Evolutionary conservation across 768 basidiomycete species (phyloP).

Genomic region (Sporobolomyces pararoseus): DNA sequence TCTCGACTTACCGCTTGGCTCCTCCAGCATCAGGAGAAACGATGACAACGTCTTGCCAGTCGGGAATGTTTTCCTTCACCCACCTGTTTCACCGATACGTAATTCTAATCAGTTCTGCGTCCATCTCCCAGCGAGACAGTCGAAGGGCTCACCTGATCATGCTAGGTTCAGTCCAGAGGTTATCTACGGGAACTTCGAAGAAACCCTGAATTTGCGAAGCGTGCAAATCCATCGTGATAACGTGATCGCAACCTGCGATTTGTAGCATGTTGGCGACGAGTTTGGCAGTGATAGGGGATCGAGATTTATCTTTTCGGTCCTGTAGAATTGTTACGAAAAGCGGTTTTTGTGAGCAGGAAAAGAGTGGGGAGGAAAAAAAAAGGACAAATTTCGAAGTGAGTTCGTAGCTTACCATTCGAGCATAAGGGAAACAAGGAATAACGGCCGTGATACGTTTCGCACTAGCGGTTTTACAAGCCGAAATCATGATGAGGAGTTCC

Average conservation of each 20-base stretch:
- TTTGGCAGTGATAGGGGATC: slow-evolving; percentile 96
- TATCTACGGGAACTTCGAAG: slow-evolving; percentile 98
- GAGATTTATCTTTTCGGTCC: slow-evolving; percentile 96
- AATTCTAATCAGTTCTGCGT: neutral
- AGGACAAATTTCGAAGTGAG: too few species aligned
- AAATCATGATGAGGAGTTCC: slow-evolving; percentile 98
- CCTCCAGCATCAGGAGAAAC: slow-evolving; percentile 98
- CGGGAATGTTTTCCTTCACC: slow-evolving; percentile 78
- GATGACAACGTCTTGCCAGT: slow-evolving; percentile 82
- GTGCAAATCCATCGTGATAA: slow-evolving; percentile 99
- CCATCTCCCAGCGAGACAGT: neutral
- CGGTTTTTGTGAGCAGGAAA: neutral
- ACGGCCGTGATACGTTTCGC: slow-evolving; percentile 80
- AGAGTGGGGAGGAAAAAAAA: neutral
- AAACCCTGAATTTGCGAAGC: slow-evolving; percentile 98
- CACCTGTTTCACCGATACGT: slow-evolving; percentile 51
- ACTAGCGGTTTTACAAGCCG: slow-evolving; percentile 93
- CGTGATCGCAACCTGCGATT: slow-evolving; percentile 94
- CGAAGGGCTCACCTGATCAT: slow-evolving; percentile 61
- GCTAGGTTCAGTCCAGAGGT: slow-evolving; percentile 90
- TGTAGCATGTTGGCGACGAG: slow-evolving; percentile 96
- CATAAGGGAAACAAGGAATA: slow-evolving; percentile 96
- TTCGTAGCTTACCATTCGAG: slow-evolving; percentile 56
- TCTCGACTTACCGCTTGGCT: slow-evolving; percentile 77
- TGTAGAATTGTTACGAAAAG: slow-evolving; percentile 50